Base-by-base conservation (phyloP, 2,329 filamentous ascomycete genomes). In the Neonectria punicea region DNA sequence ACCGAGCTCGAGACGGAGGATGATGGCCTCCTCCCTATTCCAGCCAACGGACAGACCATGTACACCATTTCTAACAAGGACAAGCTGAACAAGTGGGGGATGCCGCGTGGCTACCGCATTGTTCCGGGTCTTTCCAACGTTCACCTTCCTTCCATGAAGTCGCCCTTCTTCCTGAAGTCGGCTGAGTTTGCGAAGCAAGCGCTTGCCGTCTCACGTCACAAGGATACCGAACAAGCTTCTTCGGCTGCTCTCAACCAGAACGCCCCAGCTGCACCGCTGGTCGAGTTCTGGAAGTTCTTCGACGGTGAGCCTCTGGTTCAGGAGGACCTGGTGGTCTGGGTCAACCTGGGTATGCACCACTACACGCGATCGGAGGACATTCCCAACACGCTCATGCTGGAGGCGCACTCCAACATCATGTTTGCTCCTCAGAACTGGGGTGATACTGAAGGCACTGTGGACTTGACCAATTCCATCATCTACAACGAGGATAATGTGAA, bases 291-390 rank as follows among this genome's bases (percentile, higher is more conserved):
- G 30, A 80, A 79, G 50, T 83, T 84, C 66, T 79, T 84, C 30
- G 72, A 82, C 58, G 75, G 73, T 20, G 80, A 82, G 64, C 70
- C 65, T 30, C 63, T 81, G n/a, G 67, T 70, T 28, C 76, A 82
- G 58, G 75, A 80, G 62, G 80, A 68, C 22, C 65, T 81, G 8
- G 81, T 84, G 10, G 62, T 83, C 4, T 85, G 79, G 76, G 78
- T 84, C 57, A 85, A 85, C 61, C 70, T 85, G n/a, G 83, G 84
- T 11, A 84, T 82, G 79, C 82, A 85, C 61, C 83, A 85, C 58
- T 65, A 65, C 53, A 65, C 62, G 5, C 47, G 62, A 3, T 36
- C 58, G 4, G 67, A 63, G 41, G 83, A 85, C 67, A 71, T 86
- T 5, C 84, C 84, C 22, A 22, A 22, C 22, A 22, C 22, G 22